Evolutionary conservation across 2,329 filamentous ascomycete genomes (phyloP), one percentile per base, ranked within the genome.

Genomic region (Nigrograna mackinnonii): DNA sequence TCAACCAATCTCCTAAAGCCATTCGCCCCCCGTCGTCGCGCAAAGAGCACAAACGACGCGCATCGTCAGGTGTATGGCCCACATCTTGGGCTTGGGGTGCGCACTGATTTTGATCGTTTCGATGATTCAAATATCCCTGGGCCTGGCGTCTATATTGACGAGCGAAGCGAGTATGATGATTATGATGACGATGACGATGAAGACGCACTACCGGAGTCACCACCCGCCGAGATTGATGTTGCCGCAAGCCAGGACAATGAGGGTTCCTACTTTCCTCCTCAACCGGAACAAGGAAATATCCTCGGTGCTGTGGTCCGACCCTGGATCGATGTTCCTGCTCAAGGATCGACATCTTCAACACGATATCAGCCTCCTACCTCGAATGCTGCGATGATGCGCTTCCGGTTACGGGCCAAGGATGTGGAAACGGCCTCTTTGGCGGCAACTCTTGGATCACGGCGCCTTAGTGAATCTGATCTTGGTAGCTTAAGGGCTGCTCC

Each of bases 381-480:
- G 0, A 78, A 73, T 51, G 75, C 73, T 30, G 79, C 79, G n/a
- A 82, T 82, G 58, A 69, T 73, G 62, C 70, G 73, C 30, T 83
- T 75, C 51, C 60, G 70, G 22, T 65, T 70, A 49, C 71, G 74
- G 36, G 75, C 75, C 4, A 73, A 70, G 33, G 77, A 80, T 39
- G 66, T 78, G 13, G 79, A 82, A 37, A 74, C 73, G 6, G 70
- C 74, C 33, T 82, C 79, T 12, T 71, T 79, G 35, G 78, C 83
- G 12, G 85, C 85, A 14, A 89, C 86, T 0, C 84, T 86, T 76
- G 86, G 86, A 13, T 89, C 86, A 2, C 79, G 84, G 31, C 79
- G 80, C 43, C 86, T 64, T 9, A 70, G 85, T 61, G 72, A 86
- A 36, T 82, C 84, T 4, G 84, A 87, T 43, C 68, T 83, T 20